Conservation (phyloP, 1,284 basidiomycete genomes). For the Melanopsichium pennsylvanicum region DNA sequence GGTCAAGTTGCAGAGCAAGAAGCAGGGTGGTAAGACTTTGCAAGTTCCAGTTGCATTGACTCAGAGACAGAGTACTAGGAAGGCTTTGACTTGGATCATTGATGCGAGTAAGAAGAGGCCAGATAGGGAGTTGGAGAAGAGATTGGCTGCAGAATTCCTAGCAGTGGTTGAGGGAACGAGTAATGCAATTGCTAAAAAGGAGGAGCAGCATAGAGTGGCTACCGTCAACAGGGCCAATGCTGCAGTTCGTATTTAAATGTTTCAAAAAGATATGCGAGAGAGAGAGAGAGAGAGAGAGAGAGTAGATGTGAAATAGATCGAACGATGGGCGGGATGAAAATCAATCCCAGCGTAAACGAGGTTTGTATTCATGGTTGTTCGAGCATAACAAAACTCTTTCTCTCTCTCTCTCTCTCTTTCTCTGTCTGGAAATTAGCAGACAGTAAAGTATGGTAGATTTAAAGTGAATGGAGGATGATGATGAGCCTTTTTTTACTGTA, state of each 20-base stretch:
- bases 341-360: no score
- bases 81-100: conserved; percentile 67
- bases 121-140: conserved; percentile 63
- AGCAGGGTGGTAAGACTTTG: conserved; percentile 65
- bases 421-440: no score
- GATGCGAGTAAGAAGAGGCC: conserved; percentile 66
- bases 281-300: no score
- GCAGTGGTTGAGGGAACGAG: conserved; percentile 66
- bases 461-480: no score
- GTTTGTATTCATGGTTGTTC: no score
- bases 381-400: no score
- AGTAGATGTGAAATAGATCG: no score
- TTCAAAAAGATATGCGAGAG: no score
- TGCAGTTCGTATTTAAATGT: conserved; percentile 52
- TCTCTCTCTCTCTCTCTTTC: no score
- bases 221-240: conserved; percentile 77
- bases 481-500: no score
- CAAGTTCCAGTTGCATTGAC: conserved; percentile 66
- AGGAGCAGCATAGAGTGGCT: conserved; percentile 74
- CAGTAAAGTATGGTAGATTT: no score
- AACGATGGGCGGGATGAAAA: no score
- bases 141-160: conserved; percentile 66
- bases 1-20: conserved; percentile 64
- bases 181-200: conserved; percentile 64
- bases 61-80: conserved; percentile 60